Conservation (phyloP, 768 basidiomycete species). For the Amanita molliuscula region DNA sequence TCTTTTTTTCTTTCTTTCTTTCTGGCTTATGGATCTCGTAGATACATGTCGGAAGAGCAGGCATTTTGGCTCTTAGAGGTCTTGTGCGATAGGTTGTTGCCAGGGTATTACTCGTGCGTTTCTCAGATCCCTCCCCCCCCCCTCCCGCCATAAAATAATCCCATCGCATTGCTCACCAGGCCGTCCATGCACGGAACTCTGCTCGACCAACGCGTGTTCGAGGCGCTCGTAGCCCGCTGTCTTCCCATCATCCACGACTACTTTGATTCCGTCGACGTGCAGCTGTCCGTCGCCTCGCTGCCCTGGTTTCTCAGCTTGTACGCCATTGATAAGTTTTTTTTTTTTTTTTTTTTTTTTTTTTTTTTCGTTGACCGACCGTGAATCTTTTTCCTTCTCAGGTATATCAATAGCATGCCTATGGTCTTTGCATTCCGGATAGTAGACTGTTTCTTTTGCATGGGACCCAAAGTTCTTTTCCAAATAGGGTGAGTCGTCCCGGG, state of each 20-base stretch:
- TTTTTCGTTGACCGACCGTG: too few species aligned
- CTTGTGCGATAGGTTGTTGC: slow-evolving; percentile 86
- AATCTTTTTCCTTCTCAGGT: slow-evolving; percentile 42
- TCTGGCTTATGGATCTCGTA: slow-evolving; percentile 18
- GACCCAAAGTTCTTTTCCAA: slow-evolving; percentile 97
- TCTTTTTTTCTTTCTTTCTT: neutral
- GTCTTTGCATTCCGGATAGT: slow-evolving; percentile 97
- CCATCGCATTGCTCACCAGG: too few species aligned
- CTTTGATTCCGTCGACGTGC: slow-evolving; percentile 85
- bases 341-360: too few species aligned
- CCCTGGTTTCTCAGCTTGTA: slow-evolving; percentile 98
- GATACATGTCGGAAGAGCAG: slow-evolving; percentile 99
- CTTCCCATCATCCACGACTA: slow-evolving; percentile 92
- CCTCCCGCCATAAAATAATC: neutral
- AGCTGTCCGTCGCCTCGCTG: slow-evolving; percentile 90
- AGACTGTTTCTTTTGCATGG: slow-evolving; percentile 98
- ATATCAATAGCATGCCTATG: slow-evolving; percentile 92
- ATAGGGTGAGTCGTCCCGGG: slow-evolving; percentile 60
- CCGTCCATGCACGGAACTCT: slow-evolving; percentile 98
- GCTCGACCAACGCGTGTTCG: slow-evolving; percentile 97
- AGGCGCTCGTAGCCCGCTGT: slow-evolving; percentile 81
- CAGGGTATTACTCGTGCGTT: slow-evolving; percentile 90
- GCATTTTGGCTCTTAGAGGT: slow-evolving; percentile 96
- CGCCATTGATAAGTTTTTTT: too few species aligned
- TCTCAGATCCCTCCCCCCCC: neutral